These are phyloP conservation scores for Mycena galopus DNA, from an alignment of 768 basidiomycete genomes.

Conservation along the genomic window DNA sequence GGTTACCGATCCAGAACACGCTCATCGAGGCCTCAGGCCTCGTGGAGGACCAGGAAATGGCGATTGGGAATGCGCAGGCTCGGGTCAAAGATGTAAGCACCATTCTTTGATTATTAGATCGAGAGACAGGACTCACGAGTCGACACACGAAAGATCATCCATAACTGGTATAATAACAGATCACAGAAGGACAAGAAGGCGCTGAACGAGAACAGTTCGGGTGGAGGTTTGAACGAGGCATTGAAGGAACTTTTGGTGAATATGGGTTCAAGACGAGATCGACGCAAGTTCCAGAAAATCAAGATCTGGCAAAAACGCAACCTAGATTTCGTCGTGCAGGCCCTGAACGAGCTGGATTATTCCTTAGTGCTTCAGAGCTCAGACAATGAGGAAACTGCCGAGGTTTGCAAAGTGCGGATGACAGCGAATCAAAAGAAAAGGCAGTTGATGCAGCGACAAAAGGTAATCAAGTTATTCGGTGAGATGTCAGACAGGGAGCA, in stretches of 20 bases:
- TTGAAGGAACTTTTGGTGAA: not conserved
- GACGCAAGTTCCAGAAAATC: not conserved
- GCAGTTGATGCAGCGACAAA: not conserved
- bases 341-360: not conserved
- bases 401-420: not conserved
- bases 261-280: no score
- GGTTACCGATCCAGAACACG: not conserved
- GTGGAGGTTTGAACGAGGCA: not conserved
- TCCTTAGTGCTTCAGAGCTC: no score
- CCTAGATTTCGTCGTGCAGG: not conserved
- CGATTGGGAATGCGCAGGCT: not conserved
- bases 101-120: no score
- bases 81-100: no score
- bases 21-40: not conserved
- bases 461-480: not conserved
- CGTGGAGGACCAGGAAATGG: not conserved
- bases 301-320: not conserved
- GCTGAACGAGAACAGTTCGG: no score
- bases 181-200: not conserved
- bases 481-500: not conserved
- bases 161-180: slow-evolving; percentile 4
- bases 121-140: no score
- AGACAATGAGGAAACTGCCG: not conserved
- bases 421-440: no score
- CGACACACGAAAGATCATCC: not conserved